phyloP scores from a whole-genome alignment of 495 filamentous ascomycete species.

The Annulohypoxylon bovei region DNA sequence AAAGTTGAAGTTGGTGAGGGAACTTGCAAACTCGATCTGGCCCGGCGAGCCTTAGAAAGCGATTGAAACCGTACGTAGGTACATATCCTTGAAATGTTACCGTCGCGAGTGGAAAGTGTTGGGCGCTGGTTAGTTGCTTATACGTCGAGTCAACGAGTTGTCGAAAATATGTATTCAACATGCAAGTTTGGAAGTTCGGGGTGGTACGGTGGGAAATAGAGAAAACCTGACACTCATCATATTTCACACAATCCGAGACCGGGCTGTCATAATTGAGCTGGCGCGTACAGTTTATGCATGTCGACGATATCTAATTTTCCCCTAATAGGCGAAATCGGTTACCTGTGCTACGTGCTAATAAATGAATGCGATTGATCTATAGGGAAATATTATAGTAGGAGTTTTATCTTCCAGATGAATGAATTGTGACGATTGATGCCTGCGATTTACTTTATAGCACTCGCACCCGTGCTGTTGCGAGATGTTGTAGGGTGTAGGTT shows the following conservation, averaged over 20 bases:
- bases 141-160: background rate
- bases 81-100: background rate
- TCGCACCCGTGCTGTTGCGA: background rate
- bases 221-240: background rate
- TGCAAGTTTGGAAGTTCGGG: slow-evolving; percentile 33
- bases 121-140: background rate
- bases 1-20: slow-evolving; percentile 69
- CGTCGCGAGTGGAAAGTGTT: background rate
- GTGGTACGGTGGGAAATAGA: background rate
- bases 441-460: background rate
- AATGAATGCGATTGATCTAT: background rate
- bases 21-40: slow-evolving; percentile 71
- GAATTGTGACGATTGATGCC: background rate
- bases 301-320: background rate
- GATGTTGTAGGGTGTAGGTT: background rate
- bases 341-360: slow-evolving; percentile 5
- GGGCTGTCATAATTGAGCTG: slow-evolving; percentile 1
- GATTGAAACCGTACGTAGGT: background rate
- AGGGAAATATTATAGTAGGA: background rate
- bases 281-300: background rate
- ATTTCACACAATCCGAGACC: slow-evolving; percentile 1
- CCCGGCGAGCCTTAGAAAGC: slow-evolving; percentile 61
- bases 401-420: background rate
- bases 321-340: slow-evolving; percentile 9
- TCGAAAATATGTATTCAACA: slow-evolving; percentile 40